Evolutionary conservation across 441 rosid genomes (phyloP), one percentile per base, ranked within the genome.

Genomic region (Pelargonium hybrid): DNA sequence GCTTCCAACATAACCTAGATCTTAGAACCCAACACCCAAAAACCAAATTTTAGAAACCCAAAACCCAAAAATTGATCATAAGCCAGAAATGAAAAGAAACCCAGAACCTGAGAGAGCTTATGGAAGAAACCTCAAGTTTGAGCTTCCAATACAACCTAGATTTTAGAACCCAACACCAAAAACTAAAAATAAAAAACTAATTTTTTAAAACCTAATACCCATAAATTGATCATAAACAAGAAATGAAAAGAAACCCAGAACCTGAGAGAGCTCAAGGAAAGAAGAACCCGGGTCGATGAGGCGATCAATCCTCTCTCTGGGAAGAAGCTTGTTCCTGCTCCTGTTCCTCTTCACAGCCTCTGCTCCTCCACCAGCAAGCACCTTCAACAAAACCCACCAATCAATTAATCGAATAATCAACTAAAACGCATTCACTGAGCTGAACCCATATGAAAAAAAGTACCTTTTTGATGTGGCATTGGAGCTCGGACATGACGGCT

Each of bases 221-320:
- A 50, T 67, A n/a, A 65, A 50, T 50, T 5, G 9, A 68, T 3
- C 65, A 68, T 7, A 10, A 70, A 25, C 14, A 67, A 61, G 41
- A 56, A 72, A 41, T 34, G 71, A 41, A 37, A 20, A 68, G 63
- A 65, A 70, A 68, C 50, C 63, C 63, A 56, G 63, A 63, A 90
- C 96, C 97, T 93, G 96, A 45, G 98, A 93, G 56, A 93, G 94
- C 85, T 93, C 98, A 20, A 91, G 84, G 71, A 93, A 93, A 2
- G 98, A 93, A 79, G 97, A 90, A 52, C 91, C 92, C 5, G 95
- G 48, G 13, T 56, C 63, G 63, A 56, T 56, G 63, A 56, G 21
- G 5, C 63, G 63, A 56, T 56, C 63, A 11, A 56, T 56, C 63
- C 63, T 56, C 63, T 56, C 63, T 56, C 63, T 20, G 26, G 93